Evolutionary conservation across 352 stramenopile species (phyloP), one percentile per base, ranked within the genome.

Genomic region (Blastocystis sp.): DNA sequence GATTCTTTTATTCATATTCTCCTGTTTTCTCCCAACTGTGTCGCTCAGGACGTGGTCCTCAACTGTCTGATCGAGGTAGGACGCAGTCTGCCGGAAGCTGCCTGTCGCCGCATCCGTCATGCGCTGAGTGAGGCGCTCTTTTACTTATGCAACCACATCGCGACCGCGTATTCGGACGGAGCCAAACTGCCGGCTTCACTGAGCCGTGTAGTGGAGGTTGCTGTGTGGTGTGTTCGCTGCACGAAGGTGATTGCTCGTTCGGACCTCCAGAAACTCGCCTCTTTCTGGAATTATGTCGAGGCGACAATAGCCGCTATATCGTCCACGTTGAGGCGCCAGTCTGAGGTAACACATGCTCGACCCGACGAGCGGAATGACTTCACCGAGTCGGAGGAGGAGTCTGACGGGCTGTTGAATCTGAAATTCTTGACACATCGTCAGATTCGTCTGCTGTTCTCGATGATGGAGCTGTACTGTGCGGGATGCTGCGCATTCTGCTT

Each of bases 401-500:
- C 28, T 66, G 4, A n/a, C 7, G 10, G 28, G 4, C 40, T 34
- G 28, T 14, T 34, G 7, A 7, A 40, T 17, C 7, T n/a, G 28
- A 34, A 66, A 14, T 7, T 34, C 11, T 66, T 5, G 28, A 34
- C 28, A 7, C 4, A n/a, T 19, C 40, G 23, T n/a, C 64, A 14
- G 43, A 38, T 71, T 38, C 40, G 48, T 23, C 23, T 71, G 5
- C 23, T 71, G 3, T 71, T 71, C 48, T 71, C 64, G 19, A 48
- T 71, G 23, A 38, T 71, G 40, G 64, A 71, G 17, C 5, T 71
- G 17, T 71, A 71, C 48, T 71, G 64, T 41, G 64, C 48, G 14
- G 48, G 40, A 38, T 71, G 64, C 43, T 23, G 64, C 7, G 40
- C 64, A n/a, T 23, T 71, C 64, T 19, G 23, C 14, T 21, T 71